Base-by-base conservation (phyloP, 1,139 yeast genomes). In the Neolecta irregularis region DNA sequence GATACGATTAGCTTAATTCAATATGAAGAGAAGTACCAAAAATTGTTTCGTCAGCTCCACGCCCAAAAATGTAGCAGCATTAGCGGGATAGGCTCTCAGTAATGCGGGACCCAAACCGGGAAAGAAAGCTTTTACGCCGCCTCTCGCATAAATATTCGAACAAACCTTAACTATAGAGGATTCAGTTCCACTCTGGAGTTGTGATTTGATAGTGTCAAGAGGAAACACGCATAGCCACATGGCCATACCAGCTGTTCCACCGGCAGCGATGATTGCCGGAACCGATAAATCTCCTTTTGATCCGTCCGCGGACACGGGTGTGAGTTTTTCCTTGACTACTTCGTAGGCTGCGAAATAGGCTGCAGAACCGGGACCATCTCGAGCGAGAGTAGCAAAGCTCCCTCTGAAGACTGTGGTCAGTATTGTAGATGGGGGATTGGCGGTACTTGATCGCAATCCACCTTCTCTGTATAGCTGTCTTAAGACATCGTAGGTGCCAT, bases 321-420 rank as follows among this genome's bases (percentile, higher is more conserved):
- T 68, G 51, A 76, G 64, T 40, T 52, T 56, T 40, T 67, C 64
- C 60, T 88, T 88, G 45, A 80, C 60, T 48, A 69, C 65, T 56
- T 88, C 98, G 56, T 88, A 88, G 2, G 94, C 80, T 3, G 95
- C 96, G 56, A 88, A 88, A 60, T 88, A 88, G 23, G 83, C 65
- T 0, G 96, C 96, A n/a, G 93, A 77, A 3, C 98, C 98, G 1
- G 98, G 98, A 7, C 96, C 96, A 53, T 88, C 98, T 57, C 98
- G 74, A 11, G 93, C 92, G 45, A 88, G 61, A 1, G 98, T 88
- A 4, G 95, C 95, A 17, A 66, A 67, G 0, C 94, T 77, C 13
- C 98, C 98, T 55, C 80, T 79, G 61, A 80, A 85, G 32, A 88
- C 67, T 5, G 22, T 20, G 3, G 12, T 20, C 11, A 28, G 20